Percentiles rank a stretch among this genome's conserved stretches.
phyloP scores from a whole-genome alignment of 192 early-diverging fungal genomes.

The Coemansia sp. region DNA sequence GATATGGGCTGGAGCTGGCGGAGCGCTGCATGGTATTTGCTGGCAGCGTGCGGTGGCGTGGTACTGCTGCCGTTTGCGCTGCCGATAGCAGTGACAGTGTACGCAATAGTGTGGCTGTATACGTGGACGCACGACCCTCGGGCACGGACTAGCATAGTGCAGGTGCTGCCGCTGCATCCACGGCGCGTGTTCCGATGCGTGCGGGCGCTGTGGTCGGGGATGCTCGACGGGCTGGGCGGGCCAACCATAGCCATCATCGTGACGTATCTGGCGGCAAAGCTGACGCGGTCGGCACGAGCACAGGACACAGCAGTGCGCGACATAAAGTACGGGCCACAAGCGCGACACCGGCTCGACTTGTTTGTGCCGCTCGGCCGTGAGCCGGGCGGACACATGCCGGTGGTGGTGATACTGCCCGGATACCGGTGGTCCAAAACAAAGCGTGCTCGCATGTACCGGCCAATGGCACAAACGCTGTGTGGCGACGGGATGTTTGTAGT shows the following conservation, averaged over 20 bases:
- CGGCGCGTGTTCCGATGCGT: slow-evolving; percentile 48
- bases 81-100: slow-evolving; percentile 25
- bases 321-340: slow-evolving; percentile 52
- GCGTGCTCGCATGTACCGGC: slow-evolving; percentile 52
- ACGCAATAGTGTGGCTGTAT: slow-evolving; percentile 47
- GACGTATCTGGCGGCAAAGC: slow-evolving; percentile 42
- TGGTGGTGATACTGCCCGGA: slow-evolving; percentile 47
- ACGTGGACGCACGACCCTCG: slow-evolving; percentile 55
- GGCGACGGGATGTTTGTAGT: slow-evolving; percentile 53
- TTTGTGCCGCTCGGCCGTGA: slow-evolving; percentile 41
- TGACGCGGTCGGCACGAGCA: slow-evolving; percentile 36
- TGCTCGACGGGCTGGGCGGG: slow-evolving; percentile 53
- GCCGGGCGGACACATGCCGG: slow-evolving; percentile 18
- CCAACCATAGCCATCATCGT: slow-evolving; percentile 44
- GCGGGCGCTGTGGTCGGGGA: slow-evolving; percentile 49
- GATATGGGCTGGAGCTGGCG: slow-evolving; percentile 31
- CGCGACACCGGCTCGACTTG: slow-evolving; percentile 48
- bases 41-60: slow-evolving; percentile 7
- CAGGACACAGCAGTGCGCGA: slow-evolving; percentile 54
- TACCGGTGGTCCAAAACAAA: slow-evolving; percentile 52
- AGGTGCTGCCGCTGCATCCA: slow-evolving; percentile 42
- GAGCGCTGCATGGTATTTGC: slow-evolving; percentile 16
- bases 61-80: slow-evolving; percentile 46
- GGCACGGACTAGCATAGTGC: slow-evolving; percentile 28
- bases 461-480: slow-evolving; percentile 56